Evolutionary conservation across 257 asterid species (phyloP).

Genomic region (Plantago ovata): DNA sequence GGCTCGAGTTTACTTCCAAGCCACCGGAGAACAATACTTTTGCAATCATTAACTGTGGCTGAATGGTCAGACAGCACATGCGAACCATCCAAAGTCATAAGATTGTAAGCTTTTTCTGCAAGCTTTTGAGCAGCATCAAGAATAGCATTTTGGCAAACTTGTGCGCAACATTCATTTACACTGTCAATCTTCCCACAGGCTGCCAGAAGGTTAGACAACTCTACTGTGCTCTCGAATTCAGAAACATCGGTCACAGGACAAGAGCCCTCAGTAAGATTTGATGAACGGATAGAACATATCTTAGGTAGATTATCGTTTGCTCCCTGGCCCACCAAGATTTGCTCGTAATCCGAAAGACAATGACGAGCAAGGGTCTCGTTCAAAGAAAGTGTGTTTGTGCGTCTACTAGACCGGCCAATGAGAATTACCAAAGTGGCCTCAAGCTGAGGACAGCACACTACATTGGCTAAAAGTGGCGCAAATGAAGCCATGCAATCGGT

Average conservation of each 20-base stretch:
- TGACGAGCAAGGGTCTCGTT: slow-evolving; percentile 60
- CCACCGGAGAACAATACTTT: slow-evolving; percentile 75
- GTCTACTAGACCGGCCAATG: slow-evolving; percentile 74
- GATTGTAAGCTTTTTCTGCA: slow-evolving; percentile 63
- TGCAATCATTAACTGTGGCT: slow-evolving; percentile 68
- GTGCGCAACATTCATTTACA: slow-evolving; percentile 91
- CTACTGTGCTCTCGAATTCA: slow-evolving; percentile 74
- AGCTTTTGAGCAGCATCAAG: slow-evolving; percentile 80
- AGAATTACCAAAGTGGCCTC: slow-evolving; percentile 84
- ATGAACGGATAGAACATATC: slow-evolving; percentile 73
- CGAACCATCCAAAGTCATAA: slow-evolving; percentile 45
- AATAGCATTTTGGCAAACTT: slow-evolving; percentile 86
- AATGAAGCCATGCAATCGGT: slow-evolving; percentile 86
- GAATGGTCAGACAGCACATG: slow-evolving; percentile 62
- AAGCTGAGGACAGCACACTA: slow-evolving; percentile 94
- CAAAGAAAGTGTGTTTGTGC: slow-evolving; percentile 59
- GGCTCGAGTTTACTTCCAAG: slow-evolving; percentile 89
- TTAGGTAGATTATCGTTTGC: slow-evolving; percentile 65
- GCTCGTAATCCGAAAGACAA: slow-evolving; percentile 85
- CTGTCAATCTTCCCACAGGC: slow-evolving; percentile 75
- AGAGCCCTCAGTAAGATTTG: slow-evolving; percentile 85
- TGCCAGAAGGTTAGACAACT: slow-evolving; percentile 68
- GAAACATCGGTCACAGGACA: slow-evolving; percentile 73
- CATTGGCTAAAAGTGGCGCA: slow-evolving; percentile 88
- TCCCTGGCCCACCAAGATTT: slow-evolving; percentile 79